Percentiles rank a stretch among this genome's conserved stretches.
Evolutionary conservation across 2,329 filamentous ascomycete species (phyloP).

Genomic region (Fusarium keratoplasticum): DNA sequence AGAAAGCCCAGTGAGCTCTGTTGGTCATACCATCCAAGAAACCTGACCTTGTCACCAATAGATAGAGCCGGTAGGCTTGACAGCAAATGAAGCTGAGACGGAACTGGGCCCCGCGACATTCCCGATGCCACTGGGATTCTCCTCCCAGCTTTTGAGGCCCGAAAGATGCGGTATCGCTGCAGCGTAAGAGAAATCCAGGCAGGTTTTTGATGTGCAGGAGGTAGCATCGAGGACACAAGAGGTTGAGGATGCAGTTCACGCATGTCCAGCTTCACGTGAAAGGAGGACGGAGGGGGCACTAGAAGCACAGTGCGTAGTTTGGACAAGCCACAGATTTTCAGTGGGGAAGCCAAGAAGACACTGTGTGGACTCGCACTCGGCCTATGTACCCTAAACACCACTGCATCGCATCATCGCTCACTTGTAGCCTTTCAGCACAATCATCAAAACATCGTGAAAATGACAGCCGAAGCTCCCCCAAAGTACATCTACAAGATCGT

Average conservation of each 20-base stretch:
- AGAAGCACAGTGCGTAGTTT: slow-evolving; percentile 21
- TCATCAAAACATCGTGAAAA: slow-evolving; percentile 21
- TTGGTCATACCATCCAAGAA: slow-evolving; percentile 84
- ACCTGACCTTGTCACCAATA: slow-evolving; percentile 84
- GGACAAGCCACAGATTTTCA: background rate
- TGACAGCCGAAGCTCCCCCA: slow-evolving; percentile 51
- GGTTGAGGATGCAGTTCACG: slow-evolving; percentile 22
- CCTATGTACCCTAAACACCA: slow-evolving; percentile 20
- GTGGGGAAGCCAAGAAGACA: background rate
- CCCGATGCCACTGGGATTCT: slow-evolving; percentile 7
- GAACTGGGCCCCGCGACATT: slow-evolving; percentile 70
- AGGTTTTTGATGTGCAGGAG: background rate
- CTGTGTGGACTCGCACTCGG: slow-evolving; percentile 23
- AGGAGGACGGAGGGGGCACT: background rate
- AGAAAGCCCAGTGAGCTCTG: slow-evolving; percentile 1
- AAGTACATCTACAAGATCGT: slow-evolving; percentile 71
- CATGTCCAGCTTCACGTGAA: slow-evolving; percentile 32
- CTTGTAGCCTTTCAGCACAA: background rate
- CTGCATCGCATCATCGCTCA: background rate
- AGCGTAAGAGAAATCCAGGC: slow-evolving; percentile 27
- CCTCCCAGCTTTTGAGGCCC: slow-evolving; percentile 23
- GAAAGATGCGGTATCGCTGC: slow-evolving; percentile 35
- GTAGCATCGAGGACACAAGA: background rate
- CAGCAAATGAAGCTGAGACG: slow-evolving; percentile 75
- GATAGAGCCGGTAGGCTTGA: slow-evolving; percentile 65